Evolutionary conservation across 179 eudicot species (phyloP).

Genomic region (Spinacia oleracea): DNA sequence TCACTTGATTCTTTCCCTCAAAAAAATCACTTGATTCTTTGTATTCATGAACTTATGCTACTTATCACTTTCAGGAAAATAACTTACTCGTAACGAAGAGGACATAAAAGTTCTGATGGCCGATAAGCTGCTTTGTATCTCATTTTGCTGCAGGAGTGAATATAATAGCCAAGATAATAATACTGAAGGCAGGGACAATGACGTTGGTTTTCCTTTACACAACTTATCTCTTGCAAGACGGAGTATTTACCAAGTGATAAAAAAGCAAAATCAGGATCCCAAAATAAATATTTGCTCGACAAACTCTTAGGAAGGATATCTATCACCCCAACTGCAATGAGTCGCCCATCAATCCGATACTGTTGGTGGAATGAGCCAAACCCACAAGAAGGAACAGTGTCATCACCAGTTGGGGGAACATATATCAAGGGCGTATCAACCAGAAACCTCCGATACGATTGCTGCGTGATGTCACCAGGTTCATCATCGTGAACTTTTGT

Average conservation of each 20-base stretch:
- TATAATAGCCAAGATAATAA: conserved; percentile 97
- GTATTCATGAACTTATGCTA: neutral
- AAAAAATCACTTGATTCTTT: too few relatives aligned
- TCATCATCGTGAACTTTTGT: conserved; percentile 77
- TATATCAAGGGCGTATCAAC: conserved; percentile 78
- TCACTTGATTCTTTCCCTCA: too few relatives aligned
- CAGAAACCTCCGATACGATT: conserved; percentile 77
- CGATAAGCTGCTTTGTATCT: conserved; percentile 90
- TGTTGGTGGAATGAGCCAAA: conserved; percentile 99
- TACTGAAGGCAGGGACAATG: conserved; percentile 80
- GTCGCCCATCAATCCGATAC: conserved; percentile 75
- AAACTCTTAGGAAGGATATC: conserved; percentile 95
- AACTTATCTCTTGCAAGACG: conserved; percentile 77
- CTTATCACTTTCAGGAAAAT: conserved; percentile 1
- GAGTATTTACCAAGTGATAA: conserved; percentile 89
- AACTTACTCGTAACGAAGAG: conserved; percentile 91
- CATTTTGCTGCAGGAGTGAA: conserved; percentile 95
- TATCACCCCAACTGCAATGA: conserved; percentile 95
- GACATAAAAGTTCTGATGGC: conserved; percentile 97
- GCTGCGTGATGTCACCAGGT: conserved; percentile 59
- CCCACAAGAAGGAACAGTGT: conserved; percentile 80
- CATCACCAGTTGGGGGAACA: conserved; percentile 62
- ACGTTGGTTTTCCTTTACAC: conserved; percentile 71
- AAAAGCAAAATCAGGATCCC: conserved; percentile 93
- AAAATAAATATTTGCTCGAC: conserved; percentile 93